A percentile compares a stretch with the other conserved stretches of the same genome.
phyloP scores from a whole-genome alignment of 495 filamentous ascomycete species.

The Xylaria acuta region DNA sequence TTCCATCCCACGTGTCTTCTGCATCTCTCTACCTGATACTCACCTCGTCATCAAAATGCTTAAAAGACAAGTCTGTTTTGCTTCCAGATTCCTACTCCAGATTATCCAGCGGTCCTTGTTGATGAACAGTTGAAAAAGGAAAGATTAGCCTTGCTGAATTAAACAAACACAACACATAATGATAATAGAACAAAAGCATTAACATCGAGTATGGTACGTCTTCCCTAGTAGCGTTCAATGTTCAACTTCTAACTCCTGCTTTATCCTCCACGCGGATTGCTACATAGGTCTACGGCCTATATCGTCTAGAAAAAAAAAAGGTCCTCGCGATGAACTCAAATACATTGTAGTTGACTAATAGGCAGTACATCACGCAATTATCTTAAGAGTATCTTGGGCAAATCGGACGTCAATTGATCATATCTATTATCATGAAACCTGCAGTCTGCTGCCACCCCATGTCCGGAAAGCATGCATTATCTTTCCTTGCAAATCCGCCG shows the following conservation, averaged over 20 bases:
- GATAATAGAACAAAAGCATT: background rate
- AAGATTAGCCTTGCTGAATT: background rate
- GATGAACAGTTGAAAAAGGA: background rate
- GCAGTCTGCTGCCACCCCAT: constrained; percentile 8
- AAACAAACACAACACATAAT: background rate
- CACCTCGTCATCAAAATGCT: background rate
- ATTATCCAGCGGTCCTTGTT: background rate
- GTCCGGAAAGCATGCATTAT: constrained; percentile 7
- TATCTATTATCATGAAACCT: constrained; percentile 29
- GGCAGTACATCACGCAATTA: background rate
- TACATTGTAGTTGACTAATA: no score
- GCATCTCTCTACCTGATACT: background rate
- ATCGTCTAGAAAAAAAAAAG: background rate
- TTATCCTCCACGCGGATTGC: background rate
- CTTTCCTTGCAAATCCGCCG: constrained; percentile 9
- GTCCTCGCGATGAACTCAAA: background rate
- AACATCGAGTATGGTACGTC: background rate
- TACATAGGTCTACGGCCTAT: background rate
- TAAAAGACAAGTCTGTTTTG: background rate
- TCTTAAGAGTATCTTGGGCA: background rate
- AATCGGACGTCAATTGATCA: constrained; percentile 25
- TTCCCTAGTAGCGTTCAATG: background rate
- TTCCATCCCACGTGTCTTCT: background rate
- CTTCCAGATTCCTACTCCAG: background rate
- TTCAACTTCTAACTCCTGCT: background rate